These are phyloP conservation scores for Trichoderma cornu-damae DNA, from an alignment of 2,329 filamentous ascomycete species.

Conservation along the genomic window DNA sequence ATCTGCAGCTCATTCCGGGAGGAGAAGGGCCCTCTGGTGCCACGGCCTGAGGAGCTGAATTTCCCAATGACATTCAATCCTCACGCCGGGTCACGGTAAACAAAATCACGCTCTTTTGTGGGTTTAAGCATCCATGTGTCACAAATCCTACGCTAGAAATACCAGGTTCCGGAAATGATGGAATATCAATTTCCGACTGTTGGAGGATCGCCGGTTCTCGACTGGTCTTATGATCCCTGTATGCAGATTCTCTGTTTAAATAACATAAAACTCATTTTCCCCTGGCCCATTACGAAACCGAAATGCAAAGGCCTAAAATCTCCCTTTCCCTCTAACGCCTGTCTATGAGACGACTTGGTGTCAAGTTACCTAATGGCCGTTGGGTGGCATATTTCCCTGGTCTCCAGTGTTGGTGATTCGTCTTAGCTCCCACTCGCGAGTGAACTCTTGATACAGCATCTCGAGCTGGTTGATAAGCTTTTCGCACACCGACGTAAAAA, in stretches of 20 bases:
- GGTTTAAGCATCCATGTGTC: background rate
- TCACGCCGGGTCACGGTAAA: slow-evolving; percentile 2
- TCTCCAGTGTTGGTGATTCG: slow-evolving; percentile 72
- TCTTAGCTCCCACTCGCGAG: slow-evolving; percentile 82
- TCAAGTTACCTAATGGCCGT: slow-evolving; percentile 28
- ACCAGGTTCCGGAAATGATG: background rate
- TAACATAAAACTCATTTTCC: slow-evolving; percentile 1
- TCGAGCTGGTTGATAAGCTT: slow-evolving; percentile 77
- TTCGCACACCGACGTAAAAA: slow-evolving; percentile 73
- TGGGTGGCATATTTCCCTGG: slow-evolving; percentile 42
- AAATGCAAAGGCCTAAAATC: slow-evolving; percentile 17
- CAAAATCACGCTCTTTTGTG: background rate
- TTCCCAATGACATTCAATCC: background rate
- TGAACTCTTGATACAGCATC: slow-evolving; percentile 79
- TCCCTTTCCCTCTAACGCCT: slow-evolving; percentile 25
- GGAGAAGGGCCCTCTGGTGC: slow-evolving; percentile 60
- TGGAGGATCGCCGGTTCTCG: background rate
- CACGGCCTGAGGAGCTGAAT: slow-evolving; percentile 21
- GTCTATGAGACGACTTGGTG: slow-evolving; percentile 14
- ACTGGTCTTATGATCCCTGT: background rate
- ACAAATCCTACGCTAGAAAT: background rate
- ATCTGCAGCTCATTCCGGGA: slow-evolving; percentile 66
- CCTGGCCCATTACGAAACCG: slow-evolving; percentile 7
- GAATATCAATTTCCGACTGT: background rate
- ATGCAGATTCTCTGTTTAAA: background rate